These are phyloP conservation scores for Dianthus caryophyllus DNA, from an alignment of 148 eudicot genomes.

Conservation along the genomic window DNA sequence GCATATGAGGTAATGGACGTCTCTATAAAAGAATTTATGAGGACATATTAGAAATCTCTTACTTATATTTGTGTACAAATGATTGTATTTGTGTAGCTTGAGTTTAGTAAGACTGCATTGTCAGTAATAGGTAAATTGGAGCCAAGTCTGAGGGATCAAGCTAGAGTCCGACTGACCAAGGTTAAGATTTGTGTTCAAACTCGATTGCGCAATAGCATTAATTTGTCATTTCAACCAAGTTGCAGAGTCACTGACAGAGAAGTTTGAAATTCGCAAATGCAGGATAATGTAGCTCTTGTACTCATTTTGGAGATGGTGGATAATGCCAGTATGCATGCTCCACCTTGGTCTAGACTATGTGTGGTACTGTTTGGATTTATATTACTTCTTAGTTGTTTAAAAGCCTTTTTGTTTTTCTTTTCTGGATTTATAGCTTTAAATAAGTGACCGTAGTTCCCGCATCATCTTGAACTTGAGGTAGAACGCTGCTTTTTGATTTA, in stretches of 20 bases:
- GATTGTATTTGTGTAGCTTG: constrained; percentile 41
- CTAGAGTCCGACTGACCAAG: constrained; percentile 24
- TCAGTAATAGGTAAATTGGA: constrained; percentile 64
- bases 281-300: constrained; percentile 71
- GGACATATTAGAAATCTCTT: background rate
- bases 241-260: background rate
- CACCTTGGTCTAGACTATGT: constrained; percentile 21
- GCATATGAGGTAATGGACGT: constrained; percentile 58
- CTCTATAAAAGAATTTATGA: constrained; percentile 1
- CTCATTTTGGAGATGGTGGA: constrained; percentile 67
- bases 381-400: constrained; percentile 45
- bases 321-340: constrained; percentile 29
- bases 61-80: background rate
- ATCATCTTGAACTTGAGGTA: background rate
- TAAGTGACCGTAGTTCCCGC: background rate
- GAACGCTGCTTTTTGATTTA: background rate
- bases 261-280: constrained; percentile 6
- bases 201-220: background rate
- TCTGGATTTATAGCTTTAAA: constrained; percentile 3
- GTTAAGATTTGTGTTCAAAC: constrained; percentile 12
- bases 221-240: background rate
- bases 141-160: constrained; percentile 21
- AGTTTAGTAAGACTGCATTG: constrained; percentile 76
- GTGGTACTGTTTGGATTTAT: constrained; percentile 24
- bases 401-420: background rate